phyloP scores from a whole-genome alignment of 345 rosid species.

The Arabidopsis suecica region DNA sequence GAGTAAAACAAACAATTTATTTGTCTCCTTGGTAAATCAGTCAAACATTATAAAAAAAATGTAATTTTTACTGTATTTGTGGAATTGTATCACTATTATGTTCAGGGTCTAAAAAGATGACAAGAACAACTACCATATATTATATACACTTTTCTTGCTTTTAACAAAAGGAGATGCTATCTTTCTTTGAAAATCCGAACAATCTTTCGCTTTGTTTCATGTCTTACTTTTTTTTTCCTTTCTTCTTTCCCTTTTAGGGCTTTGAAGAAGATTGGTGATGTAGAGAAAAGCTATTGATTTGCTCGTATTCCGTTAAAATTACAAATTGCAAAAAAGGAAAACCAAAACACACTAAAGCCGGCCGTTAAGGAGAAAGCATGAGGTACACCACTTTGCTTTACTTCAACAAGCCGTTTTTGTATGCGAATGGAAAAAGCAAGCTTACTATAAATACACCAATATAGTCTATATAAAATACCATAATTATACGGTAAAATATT shows the following conservation, averaged over 20 bases:
- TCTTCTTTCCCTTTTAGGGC: constrained; percentile 43
- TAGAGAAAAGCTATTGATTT: constrained; percentile 28
- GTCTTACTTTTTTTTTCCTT: constrained; percentile 40
- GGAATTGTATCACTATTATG: not conserved
- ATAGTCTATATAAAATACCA: not conserved
- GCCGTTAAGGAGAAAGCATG: constrained; percentile 49
- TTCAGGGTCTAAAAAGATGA: constrained; percentile 36
- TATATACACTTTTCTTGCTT: constrained; percentile 47
- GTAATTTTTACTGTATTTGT: not conserved
- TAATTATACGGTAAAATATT: constrained; percentile 2
- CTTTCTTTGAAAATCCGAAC: constrained; percentile 49
- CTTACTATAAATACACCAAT: constrained; percentile 41
- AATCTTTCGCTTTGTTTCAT: constrained; percentile 49
- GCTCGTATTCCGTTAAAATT: constrained; percentile 33
- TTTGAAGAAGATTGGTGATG: constrained; percentile 45
- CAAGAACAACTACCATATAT: constrained; percentile 27
- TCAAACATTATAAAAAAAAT: not conserved
- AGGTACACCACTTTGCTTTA: constrained; percentile 44
- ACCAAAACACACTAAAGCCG: constrained; percentile 37
- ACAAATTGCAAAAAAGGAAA: constrained; percentile 1
- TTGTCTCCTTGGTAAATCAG: not conserved
- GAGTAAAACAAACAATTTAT: not conserved
- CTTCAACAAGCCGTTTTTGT: constrained; percentile 45
- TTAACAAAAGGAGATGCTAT: constrained; percentile 45
- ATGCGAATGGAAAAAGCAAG: constrained; percentile 29